Conservation (phyloP, 2,329 filamentous ascomycete genomes). For the Aspergillus phoenicis region DNA sequence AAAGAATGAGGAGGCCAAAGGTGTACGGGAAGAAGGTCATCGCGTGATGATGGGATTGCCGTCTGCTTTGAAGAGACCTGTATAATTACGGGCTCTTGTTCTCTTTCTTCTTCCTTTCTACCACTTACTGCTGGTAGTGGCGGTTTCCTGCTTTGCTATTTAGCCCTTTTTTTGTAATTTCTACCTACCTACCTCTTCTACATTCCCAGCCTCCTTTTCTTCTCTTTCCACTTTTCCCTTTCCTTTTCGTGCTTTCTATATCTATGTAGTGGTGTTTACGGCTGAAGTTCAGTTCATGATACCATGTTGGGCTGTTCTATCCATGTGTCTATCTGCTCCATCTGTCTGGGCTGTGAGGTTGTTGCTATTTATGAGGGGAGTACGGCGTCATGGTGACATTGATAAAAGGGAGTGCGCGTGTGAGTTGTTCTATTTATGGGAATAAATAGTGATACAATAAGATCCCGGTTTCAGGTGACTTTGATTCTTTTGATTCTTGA, state of each 20-base stretch:
- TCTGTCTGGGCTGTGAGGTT: neutral
- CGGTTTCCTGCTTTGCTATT: neutral
- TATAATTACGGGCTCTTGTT: neutral
- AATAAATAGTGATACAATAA: neutral
- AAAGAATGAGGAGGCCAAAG: conserved; percentile 56
- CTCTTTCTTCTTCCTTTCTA: conserved; percentile 2
- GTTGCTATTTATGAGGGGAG: neutral
- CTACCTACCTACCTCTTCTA: neutral
- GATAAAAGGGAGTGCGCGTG: too few relatives aligned
- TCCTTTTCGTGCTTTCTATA: conserved; percentile 4
- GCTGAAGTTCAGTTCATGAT: conserved; percentile 33
- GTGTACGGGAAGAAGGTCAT: conserved; percentile 50
- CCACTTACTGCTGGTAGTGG: conserved; percentile 8
- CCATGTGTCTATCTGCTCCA: neutral
- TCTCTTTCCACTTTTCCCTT: conserved; percentile 1
- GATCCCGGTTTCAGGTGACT: too few relatives aligned
- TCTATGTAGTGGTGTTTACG: conserved; percentile 14
- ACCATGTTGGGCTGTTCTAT: conserved; percentile 30
- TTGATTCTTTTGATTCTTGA: too few relatives aligned
- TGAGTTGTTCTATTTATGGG: too few relatives aligned
- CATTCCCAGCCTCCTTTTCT: neutral
- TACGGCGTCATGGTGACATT: too few relatives aligned
- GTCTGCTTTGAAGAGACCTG: conserved; percentile 36
- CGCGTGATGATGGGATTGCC: conserved; percentile 43
- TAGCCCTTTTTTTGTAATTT: neutral